Evolutionary conservation across 2,329 filamentous ascomycete species (phyloP).

Genomic region (Penicillium sp.): DNA sequence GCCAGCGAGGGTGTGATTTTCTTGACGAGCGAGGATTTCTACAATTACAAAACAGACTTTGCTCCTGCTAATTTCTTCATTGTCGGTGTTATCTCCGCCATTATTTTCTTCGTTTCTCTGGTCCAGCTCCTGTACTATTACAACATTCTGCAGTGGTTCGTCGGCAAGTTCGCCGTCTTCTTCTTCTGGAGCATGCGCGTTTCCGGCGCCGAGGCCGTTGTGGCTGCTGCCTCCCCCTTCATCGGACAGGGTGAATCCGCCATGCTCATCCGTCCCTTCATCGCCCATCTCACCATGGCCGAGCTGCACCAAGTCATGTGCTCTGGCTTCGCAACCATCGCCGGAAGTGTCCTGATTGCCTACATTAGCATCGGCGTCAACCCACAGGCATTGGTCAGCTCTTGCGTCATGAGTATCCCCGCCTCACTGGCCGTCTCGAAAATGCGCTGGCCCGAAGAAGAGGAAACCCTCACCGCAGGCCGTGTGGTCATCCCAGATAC

Average conservation of each 20-base stretch:
- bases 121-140: conserved; percentile 82
- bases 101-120: conserved; percentile 95
- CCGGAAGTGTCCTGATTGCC: conserved; percentile 79
- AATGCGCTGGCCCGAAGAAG: conserved; percentile 82
- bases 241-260: conserved; percentile 93
- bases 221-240: conserved; percentile 88
- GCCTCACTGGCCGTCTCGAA: conserved; percentile 87
- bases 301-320: conserved; percentile 93
- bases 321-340: conserved; percentile 88
- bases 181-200: conserved; percentile 89
- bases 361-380: conserved; percentile 84
- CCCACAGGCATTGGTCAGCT: conserved; percentile 80
- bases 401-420: conserved; percentile 93
- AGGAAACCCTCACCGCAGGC: conserved; percentile 80
- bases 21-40: conserved; percentile 54
- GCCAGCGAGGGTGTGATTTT: conserved; percentile 72
- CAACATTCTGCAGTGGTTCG: conserved; percentile 83
- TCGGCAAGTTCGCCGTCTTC: conserved; percentile 80
- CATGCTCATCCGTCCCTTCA: conserved; percentile 86
- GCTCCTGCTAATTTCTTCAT: conserved; percentile 65
- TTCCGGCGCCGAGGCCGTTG: conserved; percentile 88
- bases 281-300: conserved; percentile 78
- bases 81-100: conserved; percentile 76
- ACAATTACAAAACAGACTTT: conserved; percentile 30
- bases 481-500: conserved; percentile 78